A percentile compares a stretch with the other conserved stretches of the same genome.
Evolutionary conservation across 1,284 basidiomycete genomes (phyloP).

Genomic region (Heterobasidion annosum): DNA sequence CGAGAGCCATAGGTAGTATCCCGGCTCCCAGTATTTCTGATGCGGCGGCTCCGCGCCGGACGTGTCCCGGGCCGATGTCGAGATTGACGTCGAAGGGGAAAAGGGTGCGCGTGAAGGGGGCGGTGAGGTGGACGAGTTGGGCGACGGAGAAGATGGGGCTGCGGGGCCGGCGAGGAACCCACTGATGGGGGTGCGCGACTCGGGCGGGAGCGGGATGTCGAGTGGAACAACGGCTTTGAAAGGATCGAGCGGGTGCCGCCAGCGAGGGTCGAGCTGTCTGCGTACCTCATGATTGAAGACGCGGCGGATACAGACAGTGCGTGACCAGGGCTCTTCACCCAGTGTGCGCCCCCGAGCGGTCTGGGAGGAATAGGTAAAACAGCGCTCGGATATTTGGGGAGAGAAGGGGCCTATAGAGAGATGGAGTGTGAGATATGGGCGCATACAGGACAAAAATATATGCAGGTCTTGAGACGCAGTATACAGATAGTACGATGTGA

Average conservation of each 20-base stretch:
- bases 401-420: constrained; percentile 40
- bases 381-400: constrained; percentile 59
- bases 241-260: constrained; percentile 9
- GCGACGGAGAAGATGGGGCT: not conserved
- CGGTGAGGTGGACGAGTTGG: constrained; percentile 1
- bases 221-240: constrained; percentile 6
- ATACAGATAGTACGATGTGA: not conserved
- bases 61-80: not conserved
- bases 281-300: constrained; percentile 66
- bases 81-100: constrained; percentile 15
- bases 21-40: constrained; percentile 58
- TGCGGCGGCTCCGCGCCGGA: constrained; percentile 10
- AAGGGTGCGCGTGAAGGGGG: constrained; percentile 7
- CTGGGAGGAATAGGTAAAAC: constrained; percentile 66
- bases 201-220: constrained; percentile 8
- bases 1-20: constrained; percentile 67
- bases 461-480: not conserved
- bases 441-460: not conserved
- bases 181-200: constrained; percentile 7
- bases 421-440: not conserved
- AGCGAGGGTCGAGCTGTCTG: constrained; percentile 33
- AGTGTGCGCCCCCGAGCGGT: constrained; percentile 48
- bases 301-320: constrained; percentile 61
- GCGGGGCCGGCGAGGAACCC: constrained; percentile 3
- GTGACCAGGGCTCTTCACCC: constrained; percentile 48